Evolutionary conservation across 192 early-diverging fungal genomes (phyloP), one percentile per base, ranked within the genome.

Genomic region (Podila verticillata): DNA sequence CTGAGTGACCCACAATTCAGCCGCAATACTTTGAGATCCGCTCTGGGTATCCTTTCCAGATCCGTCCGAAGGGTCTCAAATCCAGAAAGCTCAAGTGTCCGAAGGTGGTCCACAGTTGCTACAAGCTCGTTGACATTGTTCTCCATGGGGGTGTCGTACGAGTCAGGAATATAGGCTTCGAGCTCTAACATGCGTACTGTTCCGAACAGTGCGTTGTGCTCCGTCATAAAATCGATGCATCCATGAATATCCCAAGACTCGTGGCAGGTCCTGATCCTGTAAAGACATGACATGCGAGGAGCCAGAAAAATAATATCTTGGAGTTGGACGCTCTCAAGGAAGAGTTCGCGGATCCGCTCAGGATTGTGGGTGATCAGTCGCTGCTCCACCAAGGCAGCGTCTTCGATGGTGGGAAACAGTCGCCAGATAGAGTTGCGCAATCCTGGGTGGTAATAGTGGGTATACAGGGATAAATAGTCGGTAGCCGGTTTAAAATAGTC

Each of bases 101-200:
- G 56, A 28, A 80, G 47, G 59, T 72, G 69, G 0, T 72, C 70
- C 8, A 80, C 65, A 10, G 71, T 70, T 8, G 65, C 56, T 28
- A 72, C 60, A 22, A 80, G 58, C n/a, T 67, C 60, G 19, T 70
- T 61, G 10, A 72, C 22, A 20, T 61, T 36, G 5, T 67, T 60
- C 7, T 68, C 62, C 77, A 80, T 72, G 4, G 48, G 22, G 7
- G 77, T 80, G 13, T 80, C 77, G 10, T 65, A 65, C 0, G 30
- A 59, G 4, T 80, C 77, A 15, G 77, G 77, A 15, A 80, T 6
- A 32, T 80, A 69, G 0, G 70, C 70, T 56, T 68, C 70, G 12
- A 80, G 26, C 34, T 80, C 77, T 20, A 80, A 31, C 77, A 80
- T 80, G 31, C 57, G 62, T 5, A 80, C 61, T 3, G 77, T 80